Percentiles rank a stretch among this genome's conserved stretches.
Conservation (phyloP, 2,329 filamentous ascomycete species). For the Chalaropsis thielavioides region DNA sequence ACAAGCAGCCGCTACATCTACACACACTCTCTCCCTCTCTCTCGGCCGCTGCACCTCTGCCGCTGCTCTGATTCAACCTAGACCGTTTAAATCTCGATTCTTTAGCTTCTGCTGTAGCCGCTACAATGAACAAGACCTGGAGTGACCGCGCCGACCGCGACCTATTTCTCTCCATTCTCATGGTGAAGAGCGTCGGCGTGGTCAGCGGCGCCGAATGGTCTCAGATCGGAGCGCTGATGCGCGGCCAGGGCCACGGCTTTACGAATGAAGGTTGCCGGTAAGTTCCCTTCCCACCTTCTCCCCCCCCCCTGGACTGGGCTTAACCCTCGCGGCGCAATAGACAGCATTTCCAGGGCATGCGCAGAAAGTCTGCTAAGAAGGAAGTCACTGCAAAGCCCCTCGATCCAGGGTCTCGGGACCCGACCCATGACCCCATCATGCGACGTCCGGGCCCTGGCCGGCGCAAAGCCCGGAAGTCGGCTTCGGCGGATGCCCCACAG, state of each 20-base stretch:
- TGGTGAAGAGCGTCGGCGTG: slow-evolving; percentile 47
- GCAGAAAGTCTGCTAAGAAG: slow-evolving; percentile 34
- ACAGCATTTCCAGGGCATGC: slow-evolving; percentile 47
- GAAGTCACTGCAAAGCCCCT: slow-evolving; percentile 23
- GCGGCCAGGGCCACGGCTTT: slow-evolving; percentile 44
- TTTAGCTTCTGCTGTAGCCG: neutral
- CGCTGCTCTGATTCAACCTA: neutral
- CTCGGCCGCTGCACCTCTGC: neutral
- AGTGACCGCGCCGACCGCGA: slow-evolving; percentile 48
- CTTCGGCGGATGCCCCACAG: slow-evolving; percentile 20
- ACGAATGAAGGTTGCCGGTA: slow-evolving; percentile 51
- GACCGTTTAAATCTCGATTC: neutral
- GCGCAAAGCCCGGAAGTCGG: slow-evolving; percentile 37
- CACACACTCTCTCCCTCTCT: neutral
- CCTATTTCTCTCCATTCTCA: slow-evolving; percentile 48
- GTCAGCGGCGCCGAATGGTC: slow-evolving; percentile 50
- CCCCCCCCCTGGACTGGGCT: neutral
- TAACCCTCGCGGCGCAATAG: slow-evolving; percentile 25
- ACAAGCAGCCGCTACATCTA: neutral
- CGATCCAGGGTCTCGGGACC: slow-evolving; percentile 26
- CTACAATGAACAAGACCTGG: slow-evolving; percentile 42
- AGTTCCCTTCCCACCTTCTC: too few relatives aligned
- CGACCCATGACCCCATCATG: slow-evolving; percentile 44
- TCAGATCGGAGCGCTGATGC: slow-evolving; percentile 47
- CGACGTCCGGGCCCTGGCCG: slow-evolving; percentile 44